Evolutionary conservation across 176 grass and related monocot genomes (phyloP).

Genomic region (Phyllostachys edulis): DNA sequence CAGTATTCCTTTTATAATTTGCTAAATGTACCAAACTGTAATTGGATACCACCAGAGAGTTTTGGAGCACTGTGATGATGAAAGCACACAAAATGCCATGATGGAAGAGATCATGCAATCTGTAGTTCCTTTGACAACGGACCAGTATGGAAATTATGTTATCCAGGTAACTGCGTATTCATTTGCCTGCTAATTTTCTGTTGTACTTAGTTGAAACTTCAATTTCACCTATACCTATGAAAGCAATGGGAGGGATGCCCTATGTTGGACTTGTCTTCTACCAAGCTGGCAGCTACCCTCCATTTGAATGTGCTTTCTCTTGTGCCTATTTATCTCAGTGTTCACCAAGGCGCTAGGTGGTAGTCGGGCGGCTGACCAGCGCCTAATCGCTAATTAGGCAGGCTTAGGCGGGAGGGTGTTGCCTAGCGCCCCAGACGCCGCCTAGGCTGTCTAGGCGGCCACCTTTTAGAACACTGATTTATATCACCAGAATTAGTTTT

Average conservation of each 20-base stretch:
- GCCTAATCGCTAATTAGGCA: too few species aligned
- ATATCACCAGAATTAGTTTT: background rate
- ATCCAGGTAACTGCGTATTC: conserved; percentile 67
- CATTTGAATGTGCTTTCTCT: background rate
- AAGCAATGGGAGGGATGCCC: background rate
- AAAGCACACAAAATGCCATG: conserved; percentile 78
- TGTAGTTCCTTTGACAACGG: conserved; percentile 75
- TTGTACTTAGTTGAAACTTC: background rate
- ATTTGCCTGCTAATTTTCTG: conserved; percentile 23
- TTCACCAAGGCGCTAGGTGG: too few species aligned
- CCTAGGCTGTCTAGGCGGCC: too few species aligned
- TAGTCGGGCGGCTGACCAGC: too few species aligned
- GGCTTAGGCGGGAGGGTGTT: too few species aligned
- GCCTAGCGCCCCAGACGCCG: too few species aligned
- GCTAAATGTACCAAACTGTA: conserved; percentile 15
- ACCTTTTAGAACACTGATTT: too few species aligned
- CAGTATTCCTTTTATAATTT: background rate
- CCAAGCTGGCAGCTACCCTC: background rate
- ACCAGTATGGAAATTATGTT: conserved; percentile 99
- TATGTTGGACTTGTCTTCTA: background rate
- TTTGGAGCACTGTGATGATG: conserved; percentile 88
- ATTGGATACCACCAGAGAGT: conserved; percentile 68
- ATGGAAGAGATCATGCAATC: conserved; percentile 95
- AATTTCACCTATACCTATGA: background rate
- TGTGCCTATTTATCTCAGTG: background rate